These are phyloP conservation scores for Scortechinia acanthostroma DNA, from an alignment of 2,329 filamentous ascomycete species.

Conservation along the genomic window DNA sequence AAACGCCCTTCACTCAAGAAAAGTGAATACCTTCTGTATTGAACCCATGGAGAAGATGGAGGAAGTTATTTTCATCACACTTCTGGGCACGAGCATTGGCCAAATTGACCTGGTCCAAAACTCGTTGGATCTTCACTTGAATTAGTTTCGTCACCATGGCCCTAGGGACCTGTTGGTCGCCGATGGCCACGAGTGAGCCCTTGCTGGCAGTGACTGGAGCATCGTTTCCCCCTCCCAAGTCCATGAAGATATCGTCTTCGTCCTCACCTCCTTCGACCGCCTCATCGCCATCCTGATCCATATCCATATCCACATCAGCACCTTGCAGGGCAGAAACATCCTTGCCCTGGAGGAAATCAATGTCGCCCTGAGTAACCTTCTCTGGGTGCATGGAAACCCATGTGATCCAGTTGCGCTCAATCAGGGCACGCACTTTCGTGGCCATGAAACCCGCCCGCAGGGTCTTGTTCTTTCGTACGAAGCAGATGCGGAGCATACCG, in stretches of 20 bases:
- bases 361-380: slow-evolving; percentile 3
- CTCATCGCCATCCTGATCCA: slow-evolving; percentile 41
- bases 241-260: slow-evolving; percentile 39
- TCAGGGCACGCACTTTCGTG: slow-evolving; percentile 71
- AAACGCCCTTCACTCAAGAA: slow-evolving; percentile 43
- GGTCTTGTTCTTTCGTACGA: slow-evolving; percentile 86
- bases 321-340: slow-evolving; percentile 43
- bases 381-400: slow-evolving; percentile 87
- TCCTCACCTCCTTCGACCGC: slow-evolving; percentile 30
- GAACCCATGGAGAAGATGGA: slow-evolving; percentile 73
- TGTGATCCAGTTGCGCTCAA: slow-evolving; percentile 82
- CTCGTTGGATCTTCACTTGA: slow-evolving; percentile 77
- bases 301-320: slow-evolving; percentile 35
- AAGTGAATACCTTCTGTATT: slow-evolving; percentile 94
- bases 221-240: slow-evolving; percentile 58
- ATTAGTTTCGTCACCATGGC: slow-evolving; percentile 76
- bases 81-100: slow-evolving; percentile 76
- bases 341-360: slow-evolving; percentile 66
- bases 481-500: slow-evolving; percentile 74
- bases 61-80: slow-evolving; percentile 88
- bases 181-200: slow-evolving; percentile 16
- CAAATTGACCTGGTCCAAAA: slow-evolving; percentile 74
- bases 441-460: slow-evolving; percentile 75
- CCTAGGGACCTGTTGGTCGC: slow-evolving; percentile 60
- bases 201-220: slow-evolving; percentile 74